A percentile compares a stretch with the other conserved stretches of the same genome.
phyloP scores from a whole-genome alignment of 768 basidiomycete species.

The Termitomyces heimii region DNA sequence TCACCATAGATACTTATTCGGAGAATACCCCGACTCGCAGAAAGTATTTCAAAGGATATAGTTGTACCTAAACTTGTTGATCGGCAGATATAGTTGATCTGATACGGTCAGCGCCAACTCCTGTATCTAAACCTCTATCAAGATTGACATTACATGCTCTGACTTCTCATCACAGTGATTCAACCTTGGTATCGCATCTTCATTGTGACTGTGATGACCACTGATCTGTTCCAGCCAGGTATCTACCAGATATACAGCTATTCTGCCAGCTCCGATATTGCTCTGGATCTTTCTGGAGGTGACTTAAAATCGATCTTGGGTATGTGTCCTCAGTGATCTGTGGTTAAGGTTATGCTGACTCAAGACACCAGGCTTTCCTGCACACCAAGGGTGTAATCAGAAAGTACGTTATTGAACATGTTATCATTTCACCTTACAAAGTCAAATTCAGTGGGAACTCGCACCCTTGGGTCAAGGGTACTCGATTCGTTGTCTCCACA shows the following conservation, averaged over 20 bases:
- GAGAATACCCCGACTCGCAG: not conserved
- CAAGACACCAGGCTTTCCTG: slow-evolving; percentile 7
- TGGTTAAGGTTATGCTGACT: not conserved
- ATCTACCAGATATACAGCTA: slow-evolving; percentile 15
- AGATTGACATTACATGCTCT: not conserved
- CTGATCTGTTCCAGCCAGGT: slow-evolving; percentile 9
- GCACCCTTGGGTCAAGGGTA: slow-evolving; percentile 24
- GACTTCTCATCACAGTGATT: not conserved
- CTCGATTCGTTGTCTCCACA: slow-evolving; percentile 20
- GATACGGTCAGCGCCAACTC: not conserved
- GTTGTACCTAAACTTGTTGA: not conserved
- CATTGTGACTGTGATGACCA: not conserved
- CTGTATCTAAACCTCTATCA: not conserved
- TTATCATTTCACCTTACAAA: not conserved
- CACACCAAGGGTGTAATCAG: slow-evolving; percentile 23
- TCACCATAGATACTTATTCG: not conserved
- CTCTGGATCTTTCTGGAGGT: slow-evolving; percentile 16
- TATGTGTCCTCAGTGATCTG: not conserved
- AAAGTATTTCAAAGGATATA: too few species aligned
- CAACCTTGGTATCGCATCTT: not conserved
- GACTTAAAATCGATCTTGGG: slow-evolving; percentile 14
- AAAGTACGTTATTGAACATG: slow-evolving; percentile 12
- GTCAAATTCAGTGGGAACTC: slow-evolving; percentile 23
- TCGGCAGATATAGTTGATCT: not conserved
- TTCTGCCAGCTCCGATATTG: slow-evolving; percentile 7